phyloP scores from a whole-genome alignment of 768 basidiomycete genomes.

The Sporobolomyces roseus region DNA sequence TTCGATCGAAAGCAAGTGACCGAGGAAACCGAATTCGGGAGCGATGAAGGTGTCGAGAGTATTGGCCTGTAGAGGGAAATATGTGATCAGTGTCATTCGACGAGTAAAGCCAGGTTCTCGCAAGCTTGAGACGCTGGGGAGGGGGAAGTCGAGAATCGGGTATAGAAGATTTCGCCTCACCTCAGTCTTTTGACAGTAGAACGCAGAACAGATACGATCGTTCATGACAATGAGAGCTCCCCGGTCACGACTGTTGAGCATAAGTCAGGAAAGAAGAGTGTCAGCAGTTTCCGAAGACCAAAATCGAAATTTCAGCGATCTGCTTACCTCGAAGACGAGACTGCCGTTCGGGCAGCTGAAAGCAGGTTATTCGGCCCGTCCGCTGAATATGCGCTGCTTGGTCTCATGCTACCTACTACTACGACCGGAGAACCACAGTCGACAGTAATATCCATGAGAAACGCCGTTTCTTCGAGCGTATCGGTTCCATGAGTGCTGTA shows the following conservation, averaged over 20 bases:
- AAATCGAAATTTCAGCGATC: too few species aligned
- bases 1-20: slow-evolving; percentile 38
- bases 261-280: too few species aligned
- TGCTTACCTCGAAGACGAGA: background rate
- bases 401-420: slow-evolving; percentile 18
- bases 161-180: too few species aligned
- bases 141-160: too few species aligned
- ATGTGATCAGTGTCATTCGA: background rate
- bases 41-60: slow-evolving; percentile 48
- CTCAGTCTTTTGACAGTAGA: slow-evolving; percentile 46
- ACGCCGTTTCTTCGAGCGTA: slow-evolving; percentile 48
- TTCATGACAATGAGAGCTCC: slow-evolving; percentile 48
- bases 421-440: slow-evolving; percentile 47
- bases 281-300: too few species aligned
- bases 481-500: slow-evolving; percentile 36
- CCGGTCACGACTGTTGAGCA: slow-evolving; percentile 5
- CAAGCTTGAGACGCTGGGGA: background rate
- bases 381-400: slow-evolving; percentile 46
- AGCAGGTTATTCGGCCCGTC: slow-evolving; percentile 47
- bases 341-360: slow-evolving; percentile 45
- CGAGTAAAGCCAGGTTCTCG: too few species aligned
- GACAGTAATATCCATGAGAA: slow-evolving; percentile 47
- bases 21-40: slow-evolving; percentile 47
- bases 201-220: slow-evolving; percentile 48
- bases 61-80: slow-evolving; percentile 29